Evolutionary conservation across 768 basidiomycete species (phyloP).

Genomic region (Xanthoconium stramineum): DNA sequence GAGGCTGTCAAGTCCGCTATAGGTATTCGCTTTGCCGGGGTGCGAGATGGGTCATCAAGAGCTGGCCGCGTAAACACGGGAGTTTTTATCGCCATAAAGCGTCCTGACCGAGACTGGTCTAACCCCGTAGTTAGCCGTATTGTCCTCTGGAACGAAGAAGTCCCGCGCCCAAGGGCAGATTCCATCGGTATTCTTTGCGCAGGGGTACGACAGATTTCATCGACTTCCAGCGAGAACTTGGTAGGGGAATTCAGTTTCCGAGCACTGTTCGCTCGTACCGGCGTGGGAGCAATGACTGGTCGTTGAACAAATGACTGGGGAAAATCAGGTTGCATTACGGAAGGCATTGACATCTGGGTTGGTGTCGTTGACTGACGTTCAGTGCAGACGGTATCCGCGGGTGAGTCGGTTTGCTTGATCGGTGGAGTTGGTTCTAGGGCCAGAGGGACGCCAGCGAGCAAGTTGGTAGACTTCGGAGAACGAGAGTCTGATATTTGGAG

Average conservation of each 20-base stretch:
- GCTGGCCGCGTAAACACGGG: constrained; percentile 43
- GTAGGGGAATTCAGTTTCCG: constrained; percentile 26
- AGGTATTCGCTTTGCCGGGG: constrained; percentile 34
- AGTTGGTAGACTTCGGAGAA: constrained; percentile 53
- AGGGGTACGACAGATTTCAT: constrained; percentile 51
- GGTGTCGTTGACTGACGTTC: constrained; percentile 25
- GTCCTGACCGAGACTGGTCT: constrained; percentile 20
- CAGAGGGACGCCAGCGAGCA: constrained; percentile 39
- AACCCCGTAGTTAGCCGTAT: constrained; percentile 31
- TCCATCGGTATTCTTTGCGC: constrained; percentile 61
- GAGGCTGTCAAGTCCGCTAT: constrained; percentile 27
- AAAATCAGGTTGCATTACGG: constrained; percentile 13
- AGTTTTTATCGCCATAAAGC: constrained; percentile 13
- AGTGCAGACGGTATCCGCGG: constrained; percentile 1
- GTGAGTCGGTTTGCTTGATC: constrained; percentile 10
- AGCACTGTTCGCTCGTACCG: constrained; percentile 17
- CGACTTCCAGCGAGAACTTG: constrained; percentile 32
- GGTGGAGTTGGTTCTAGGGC: constrained; percentile 17
- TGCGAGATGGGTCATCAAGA: constrained; percentile 37
- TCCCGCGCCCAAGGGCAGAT: constrained; percentile 48
- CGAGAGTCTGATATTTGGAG: constrained; percentile 50
- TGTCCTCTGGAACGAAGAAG: constrained; percentile 47
- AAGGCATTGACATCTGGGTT: constrained; percentile 12
- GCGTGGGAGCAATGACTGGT: constrained; percentile 31
- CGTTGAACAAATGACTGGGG: constrained; percentile 22